Percentiles rank a stretch among this genome's conserved stretches.
Evolutionary conservation across 2,329 filamentous ascomycete genomes (phyloP).

Genomic region (Didymella sp.): DNA sequence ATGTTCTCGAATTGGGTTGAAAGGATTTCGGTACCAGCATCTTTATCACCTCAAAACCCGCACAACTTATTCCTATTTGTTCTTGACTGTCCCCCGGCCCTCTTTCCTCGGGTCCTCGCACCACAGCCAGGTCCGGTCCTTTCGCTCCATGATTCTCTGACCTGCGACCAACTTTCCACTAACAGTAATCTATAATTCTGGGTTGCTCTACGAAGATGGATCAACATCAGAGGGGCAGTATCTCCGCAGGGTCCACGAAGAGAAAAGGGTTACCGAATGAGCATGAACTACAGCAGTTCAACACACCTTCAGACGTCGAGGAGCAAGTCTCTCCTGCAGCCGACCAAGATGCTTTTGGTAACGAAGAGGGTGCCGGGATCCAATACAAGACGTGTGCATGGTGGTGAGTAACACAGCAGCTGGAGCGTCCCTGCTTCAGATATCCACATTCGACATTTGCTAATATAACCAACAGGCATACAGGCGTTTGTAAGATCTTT

Average conservation of each 20-base stretch:
- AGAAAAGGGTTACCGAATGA: not conserved
- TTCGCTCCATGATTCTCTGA: not conserved
- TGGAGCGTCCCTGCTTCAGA: not conserved
- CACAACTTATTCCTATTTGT: not conserved
- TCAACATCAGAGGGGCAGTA: not conserved
- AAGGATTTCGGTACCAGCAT: not conserved
- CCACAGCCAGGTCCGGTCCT: not conserved
- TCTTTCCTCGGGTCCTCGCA: not conserved
- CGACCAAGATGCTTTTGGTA: conserved; percentile 31
- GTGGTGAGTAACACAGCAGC: conserved; percentile 46
- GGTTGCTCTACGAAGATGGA: not conserved
- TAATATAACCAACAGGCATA: conserved; percentile 46
- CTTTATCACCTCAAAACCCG: not conserved
- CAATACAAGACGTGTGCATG: conserved; percentile 61
- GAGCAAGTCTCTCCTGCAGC: conserved; percentile 6
- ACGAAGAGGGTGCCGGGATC: conserved; percentile 50
- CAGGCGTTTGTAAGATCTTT: conserved; percentile 47
- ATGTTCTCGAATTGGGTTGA: not conserved
- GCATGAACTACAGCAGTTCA: not conserved
- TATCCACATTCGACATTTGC: not conserved
- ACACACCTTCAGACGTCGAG: conserved; percentile 21
- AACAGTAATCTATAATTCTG: not conserved
- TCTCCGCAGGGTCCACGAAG: not conserved
- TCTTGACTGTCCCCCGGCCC: not conserved
- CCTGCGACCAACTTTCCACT: not conserved